Conservation (phyloP, 139 green algal genomes). For the Tetraselmis chui region DNA sequence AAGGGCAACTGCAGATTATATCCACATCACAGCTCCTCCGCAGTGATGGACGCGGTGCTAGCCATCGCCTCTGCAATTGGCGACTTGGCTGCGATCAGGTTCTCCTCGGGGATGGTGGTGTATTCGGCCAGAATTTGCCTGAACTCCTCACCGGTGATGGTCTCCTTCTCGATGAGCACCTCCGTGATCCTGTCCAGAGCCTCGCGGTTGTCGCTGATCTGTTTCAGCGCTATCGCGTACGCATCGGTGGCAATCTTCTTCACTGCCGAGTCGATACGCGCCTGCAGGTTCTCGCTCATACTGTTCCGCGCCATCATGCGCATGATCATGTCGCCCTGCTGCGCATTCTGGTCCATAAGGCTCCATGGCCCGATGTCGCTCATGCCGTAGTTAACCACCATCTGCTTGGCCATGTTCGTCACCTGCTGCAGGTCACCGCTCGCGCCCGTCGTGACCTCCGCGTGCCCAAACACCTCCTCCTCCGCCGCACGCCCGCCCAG, state of each 20-base stretch:
- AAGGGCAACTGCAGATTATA: no score
- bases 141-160: conserved; percentile 90
- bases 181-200: conserved; percentile 92
- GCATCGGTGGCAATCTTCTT: conserved; percentile 75
- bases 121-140: conserved; percentile 77
- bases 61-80: neutral
- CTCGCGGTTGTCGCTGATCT: conserved; percentile 83
- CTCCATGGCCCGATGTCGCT: conserved; percentile 93
- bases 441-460: conserved; percentile 92
- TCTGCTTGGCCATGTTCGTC: conserved; percentile 81
- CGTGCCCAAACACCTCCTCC: conserved; percentile 94
- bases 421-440: conserved; percentile 74
- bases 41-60: neutral
- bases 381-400: conserved; percentile 99
- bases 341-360: conserved; percentile 78
- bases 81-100: conserved; percentile 33
- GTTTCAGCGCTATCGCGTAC: conserved; percentile 60
- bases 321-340: conserved; percentile 93
- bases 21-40: neutral
- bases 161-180: conserved; percentile 93
- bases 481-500: conserved; percentile 94
- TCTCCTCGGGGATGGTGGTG: conserved; percentile 80
- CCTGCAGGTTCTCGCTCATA: conserved; percentile 92
- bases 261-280: conserved; percentile 84
- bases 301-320: conserved; percentile 97